Base-by-base conservation (phyloP, 2,329 filamentous ascomycete genomes). In the Grosmannia huntii region DNA sequence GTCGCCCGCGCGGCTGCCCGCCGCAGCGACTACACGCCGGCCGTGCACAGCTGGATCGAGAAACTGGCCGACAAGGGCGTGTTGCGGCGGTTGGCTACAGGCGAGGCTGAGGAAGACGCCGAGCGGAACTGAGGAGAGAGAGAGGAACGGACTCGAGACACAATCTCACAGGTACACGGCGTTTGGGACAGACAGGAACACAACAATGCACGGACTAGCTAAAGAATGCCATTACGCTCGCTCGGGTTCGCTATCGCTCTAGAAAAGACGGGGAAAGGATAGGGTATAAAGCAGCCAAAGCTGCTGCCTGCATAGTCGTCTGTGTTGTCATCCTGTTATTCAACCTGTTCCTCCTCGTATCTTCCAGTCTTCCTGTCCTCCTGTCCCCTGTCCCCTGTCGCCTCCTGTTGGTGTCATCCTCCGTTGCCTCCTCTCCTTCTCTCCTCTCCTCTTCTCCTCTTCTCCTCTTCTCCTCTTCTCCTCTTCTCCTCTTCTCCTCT, bases 21-120 rank as follows among this genome's bases (percentile, higher is more conserved):
- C 2, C 78, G 80, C 65, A 78, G 82, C 65, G 87, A 95, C 66
- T 88, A 87, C 66, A 84, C 81, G 0, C 81, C 83, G 0, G 81
- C 83, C 0, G 76, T 92, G 25, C 82, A 87, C 64, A 74, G 71
- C 44, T 92, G 88, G 84, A 70, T 91, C 51, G 78, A 79, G 62
- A 81, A 80, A 61, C 75, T 95, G 59, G 86, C 86, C 1, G 81
- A 84, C 60, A 84, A 85, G 64, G 83, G 81, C 1, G 71, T 81
- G 2, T 68, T 94, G 58, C 72, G 75, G 63, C 70, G 75, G n/a
- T 57, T 64, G 50, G 60, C 57, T 10, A 60, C 60, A 6, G 62
- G 62, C 3, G 48, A 61, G 25, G 31, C 12, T 14, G 52, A 59
- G 25, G 36, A 62, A 4, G 21, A 11, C 21, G 21, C 14, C n/a